These are phyloP conservation scores for Fusarium nurragi DNA, from an alignment of 2,329 filamentous ascomycete species.

Conservation along the genomic window DNA sequence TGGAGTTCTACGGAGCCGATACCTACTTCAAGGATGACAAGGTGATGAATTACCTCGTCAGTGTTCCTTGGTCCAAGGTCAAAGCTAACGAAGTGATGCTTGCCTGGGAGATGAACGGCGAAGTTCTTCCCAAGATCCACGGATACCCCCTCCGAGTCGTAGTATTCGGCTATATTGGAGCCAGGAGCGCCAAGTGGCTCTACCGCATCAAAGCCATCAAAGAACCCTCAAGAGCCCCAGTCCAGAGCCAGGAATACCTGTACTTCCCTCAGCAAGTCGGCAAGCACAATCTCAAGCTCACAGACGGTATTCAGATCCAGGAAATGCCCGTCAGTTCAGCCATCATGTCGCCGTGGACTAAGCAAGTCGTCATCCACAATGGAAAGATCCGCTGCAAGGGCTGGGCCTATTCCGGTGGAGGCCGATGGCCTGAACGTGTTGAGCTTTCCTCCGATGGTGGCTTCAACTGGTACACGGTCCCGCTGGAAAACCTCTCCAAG, in stretches of 20 bases:
- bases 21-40: slow-evolving; percentile 77
- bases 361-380: slow-evolving; percentile 68
- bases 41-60: slow-evolving; percentile 73
- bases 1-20: slow-evolving; percentile 76
- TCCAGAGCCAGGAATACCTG: slow-evolving; percentile 72
- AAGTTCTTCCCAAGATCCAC: slow-evolving; percentile 71
- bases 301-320: slow-evolving; percentile 72
- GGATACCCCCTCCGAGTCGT: slow-evolving; percentile 71
- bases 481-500: slow-evolving; percentile 65
- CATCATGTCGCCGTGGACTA: slow-evolving; percentile 71
- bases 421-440: slow-evolving; percentile 69
- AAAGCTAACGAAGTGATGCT: slow-evolving; percentile 73
- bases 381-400: slow-evolving; percentile 66
- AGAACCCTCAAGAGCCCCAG: slow-evolving; percentile 65
- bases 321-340: slow-evolving; percentile 76
- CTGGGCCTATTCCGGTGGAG: slow-evolving; percentile 68
- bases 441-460: slow-evolving; percentile 72
- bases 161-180: slow-evolving; percentile 74
- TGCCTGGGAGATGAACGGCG: slow-evolving; percentile 77
- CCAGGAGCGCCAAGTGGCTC: slow-evolving; percentile 71
- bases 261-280: slow-evolving; percentile 75
- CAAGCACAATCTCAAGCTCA: slow-evolving; percentile 70
- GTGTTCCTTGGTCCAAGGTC: slow-evolving; percentile 74
- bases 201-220: slow-evolving; percentile 69
- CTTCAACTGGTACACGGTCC: slow-evolving; percentile 71